Percentiles rank a stretch among this genome's conserved stretches.
These are phyloP conservation scores for Elongisporangium undulatum DNA, from an alignment of 352 stramenopile genomes.

Conservation along the genomic window DNA sequence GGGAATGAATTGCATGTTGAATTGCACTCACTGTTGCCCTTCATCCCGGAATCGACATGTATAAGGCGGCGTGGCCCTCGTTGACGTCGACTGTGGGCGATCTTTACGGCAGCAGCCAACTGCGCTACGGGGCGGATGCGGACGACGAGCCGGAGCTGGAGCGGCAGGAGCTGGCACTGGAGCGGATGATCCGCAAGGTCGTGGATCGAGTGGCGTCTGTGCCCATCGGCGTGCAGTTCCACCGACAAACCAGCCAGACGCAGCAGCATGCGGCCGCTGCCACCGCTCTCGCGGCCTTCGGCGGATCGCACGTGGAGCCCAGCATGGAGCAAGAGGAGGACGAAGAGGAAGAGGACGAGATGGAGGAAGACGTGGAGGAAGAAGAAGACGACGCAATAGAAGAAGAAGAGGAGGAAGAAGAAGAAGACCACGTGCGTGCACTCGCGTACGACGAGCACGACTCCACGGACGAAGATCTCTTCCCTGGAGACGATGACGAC, in stretches of 20 bases:
- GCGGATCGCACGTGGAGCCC: constrained; percentile 1
- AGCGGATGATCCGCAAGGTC: constrained; percentile 40
- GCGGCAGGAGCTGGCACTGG: constrained; percentile 46
- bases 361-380: constrained; percentile 30
- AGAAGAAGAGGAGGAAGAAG: constrained; percentile 17
- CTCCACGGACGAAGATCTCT: constrained; percentile 22
- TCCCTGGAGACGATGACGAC: constrained; percentile 20
- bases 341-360: constrained; percentile 34
- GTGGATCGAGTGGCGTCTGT: constrained; percentile 39
- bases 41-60: not conserved
- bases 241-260: constrained; percentile 16
- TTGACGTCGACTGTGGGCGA: constrained; percentile 41
- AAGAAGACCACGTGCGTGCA: constrained; percentile 25
- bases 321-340: constrained; percentile 22
- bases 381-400: constrained; percentile 9
- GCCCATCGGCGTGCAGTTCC: constrained; percentile 63
- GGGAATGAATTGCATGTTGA: not conserved
- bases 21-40: not conserved
- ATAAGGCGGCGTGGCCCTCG: constrained; percentile 24
- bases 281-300: not conserved
- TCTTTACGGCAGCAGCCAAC: constrained; percentile 44
- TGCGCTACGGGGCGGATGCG: constrained; percentile 31
- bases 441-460: constrained; percentile 23
- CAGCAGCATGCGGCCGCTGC: too few relatives aligned
- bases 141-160: constrained; percentile 50